phyloP scores from a whole-genome alignment of 2,329 filamentous ascomycete genomes.

The Fusarium euwallaceae region DNA sequence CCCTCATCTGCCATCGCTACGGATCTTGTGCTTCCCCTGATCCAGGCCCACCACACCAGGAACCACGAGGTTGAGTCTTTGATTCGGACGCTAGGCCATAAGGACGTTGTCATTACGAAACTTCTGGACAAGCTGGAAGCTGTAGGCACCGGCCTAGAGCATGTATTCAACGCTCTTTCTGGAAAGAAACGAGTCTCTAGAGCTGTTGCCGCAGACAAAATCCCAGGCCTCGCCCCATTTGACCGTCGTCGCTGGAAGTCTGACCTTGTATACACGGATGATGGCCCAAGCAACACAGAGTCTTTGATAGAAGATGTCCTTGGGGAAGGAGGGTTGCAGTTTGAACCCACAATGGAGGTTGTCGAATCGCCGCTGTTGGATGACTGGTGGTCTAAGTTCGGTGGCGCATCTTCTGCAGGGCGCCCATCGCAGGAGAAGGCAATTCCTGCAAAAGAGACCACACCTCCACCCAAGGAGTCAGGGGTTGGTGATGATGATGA shows the following conservation, averaged over 20 bases:
- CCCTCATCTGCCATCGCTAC: conserved; percentile 59
- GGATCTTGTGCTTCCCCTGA: conserved; percentile 65
- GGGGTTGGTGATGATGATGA: conserved; percentile 54
- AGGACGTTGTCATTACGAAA: conserved; percentile 65
- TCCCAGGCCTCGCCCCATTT: conserved; percentile 67
- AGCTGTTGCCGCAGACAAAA: conserved; percentile 59
- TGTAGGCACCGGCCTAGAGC: conserved; percentile 64
- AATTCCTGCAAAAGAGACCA: conserved; percentile 15
- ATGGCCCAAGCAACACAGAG: conserved; percentile 49
- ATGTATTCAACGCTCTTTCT: conserved; percentile 65
- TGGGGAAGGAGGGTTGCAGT: conserved; percentile 50
- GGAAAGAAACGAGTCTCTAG: conserved; percentile 62
- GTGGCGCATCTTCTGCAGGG: conserved; percentile 45
- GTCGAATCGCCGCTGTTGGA: conserved; percentile 55
- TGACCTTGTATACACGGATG: conserved; percentile 39
- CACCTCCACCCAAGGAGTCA: conserved; percentile 30
- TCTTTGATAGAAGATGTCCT: conserved; percentile 60
- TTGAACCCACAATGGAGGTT: conserved; percentile 47
- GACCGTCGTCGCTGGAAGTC: conserved; percentile 55
- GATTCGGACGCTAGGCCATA: conserved; percentile 59
- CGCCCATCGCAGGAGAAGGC: conserved; percentile 34
- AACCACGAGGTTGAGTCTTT: conserved; percentile 59
- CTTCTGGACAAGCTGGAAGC: conserved; percentile 68
- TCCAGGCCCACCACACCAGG: conserved; percentile 60
- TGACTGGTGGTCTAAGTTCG: conserved; percentile 64